Evolutionary conservation across 2,329 filamentous ascomycete genomes (phyloP), one percentile per base, ranked within the genome.

Genomic region (Graphilbum fragrans): DNA sequence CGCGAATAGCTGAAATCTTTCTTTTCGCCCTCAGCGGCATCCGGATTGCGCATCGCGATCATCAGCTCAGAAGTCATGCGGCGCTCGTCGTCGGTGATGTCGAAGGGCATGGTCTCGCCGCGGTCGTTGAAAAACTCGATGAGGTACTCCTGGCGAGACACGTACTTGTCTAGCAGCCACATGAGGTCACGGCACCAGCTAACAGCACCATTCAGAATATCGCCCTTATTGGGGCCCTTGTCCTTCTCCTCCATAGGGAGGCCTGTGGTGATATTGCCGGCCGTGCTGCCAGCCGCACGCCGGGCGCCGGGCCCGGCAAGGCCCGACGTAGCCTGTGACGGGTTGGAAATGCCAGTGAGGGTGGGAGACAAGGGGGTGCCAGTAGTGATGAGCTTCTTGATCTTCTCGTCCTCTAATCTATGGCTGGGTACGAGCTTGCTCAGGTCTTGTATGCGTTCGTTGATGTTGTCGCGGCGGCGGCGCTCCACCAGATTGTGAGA

Each of bases 401-500:
- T 84, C 65, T 94, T 95, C 63, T 98, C 92, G 56, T 96, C 92
- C 54, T 98, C 92, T 3, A 98, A 71, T 46, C 92, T 80, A 60
- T 98, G 92, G 46, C 81, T 73, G 20, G 92, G 92, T 2, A 98
- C 90, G 17, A 98, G 74, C 53, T 87, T 86, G 55, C 90, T 94
- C 8, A 98, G 73, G 56, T 98, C 92, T 55, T 96, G 90, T 48
- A 98, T 98, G 35, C 92, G 80, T 62, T 98, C 92, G 52, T 98
- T 98, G 69, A 98, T 98, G 58, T 96, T 96, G 65, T 96, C 92
- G 47, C 92, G 79, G 47, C 92, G 82, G 39, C 92, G 81, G 43
- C 92, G 86, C 65, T 98, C 92, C 11, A 98, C 92, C 32, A 94
- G 71, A 57, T 98, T 96, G 65, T 98, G 92, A 1, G 90, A 96